Conservation (phyloP, 75 land plant genomes). For the Isoetes taiwanensis region DNA sequence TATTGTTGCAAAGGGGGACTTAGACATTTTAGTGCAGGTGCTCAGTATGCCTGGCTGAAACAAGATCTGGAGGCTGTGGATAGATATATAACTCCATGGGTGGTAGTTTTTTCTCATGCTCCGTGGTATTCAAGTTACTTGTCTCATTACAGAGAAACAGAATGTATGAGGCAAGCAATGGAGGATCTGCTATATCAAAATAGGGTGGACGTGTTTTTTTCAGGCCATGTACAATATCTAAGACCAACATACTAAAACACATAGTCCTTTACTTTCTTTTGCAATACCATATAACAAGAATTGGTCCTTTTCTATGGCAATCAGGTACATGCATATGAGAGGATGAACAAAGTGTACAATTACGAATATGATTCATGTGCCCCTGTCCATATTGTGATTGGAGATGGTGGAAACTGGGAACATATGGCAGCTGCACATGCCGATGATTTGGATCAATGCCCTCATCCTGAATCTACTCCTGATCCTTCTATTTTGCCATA, state of each 20-base stretch:
- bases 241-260: not conserved
- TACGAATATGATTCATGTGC: constrained; percentile 71
- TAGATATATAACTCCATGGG: constrained; percentile 71
- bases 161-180: constrained; percentile 90
- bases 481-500: too few species aligned
- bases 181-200: constrained; percentile 61
- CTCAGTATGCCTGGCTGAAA: constrained; percentile 72
- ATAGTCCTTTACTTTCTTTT: too few species aligned
- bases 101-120: constrained; percentile 75
- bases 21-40: constrained; percentile 28
- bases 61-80: constrained; percentile 43
- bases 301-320: too few species aligned
- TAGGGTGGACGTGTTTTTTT: constrained; percentile 74
- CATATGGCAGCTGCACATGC: constrained; percentile 58
- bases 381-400: constrained; percentile 80
- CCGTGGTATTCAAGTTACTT: constrained; percentile 94
- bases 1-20: not conserved
- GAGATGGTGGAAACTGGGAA: constrained; percentile 96
- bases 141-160: constrained; percentile 88
- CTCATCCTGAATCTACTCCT: constrained; percentile 53
- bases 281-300: too few species aligned
- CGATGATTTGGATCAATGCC: constrained; percentile 85
- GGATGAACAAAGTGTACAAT: constrained; percentile 74
- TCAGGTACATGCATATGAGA: constrained; percentile 97
- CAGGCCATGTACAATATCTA: constrained; percentile 67